Percentiles rank a stretch among this genome's conserved stretches.
These are phyloP conservation scores for Mucor circinelloides DNA, from an alignment of 371 early-diverging fungal genomes.

Conservation along the genomic window DNA sequence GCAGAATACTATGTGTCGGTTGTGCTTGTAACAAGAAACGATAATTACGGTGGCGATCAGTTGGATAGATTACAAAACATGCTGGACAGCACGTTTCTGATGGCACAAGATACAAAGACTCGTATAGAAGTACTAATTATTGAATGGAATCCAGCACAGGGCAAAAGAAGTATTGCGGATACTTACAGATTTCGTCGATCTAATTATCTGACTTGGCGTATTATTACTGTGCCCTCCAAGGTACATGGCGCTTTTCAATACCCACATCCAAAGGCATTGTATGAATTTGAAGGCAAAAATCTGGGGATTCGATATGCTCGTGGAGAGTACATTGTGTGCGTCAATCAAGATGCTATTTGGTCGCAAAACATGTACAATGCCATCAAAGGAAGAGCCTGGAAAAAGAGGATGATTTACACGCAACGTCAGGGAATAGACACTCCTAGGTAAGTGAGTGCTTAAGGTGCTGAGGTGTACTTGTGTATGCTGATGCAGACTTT, in stretches of 20 bases:
- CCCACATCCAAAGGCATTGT: not conserved
- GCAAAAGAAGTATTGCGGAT: not conserved
- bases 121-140: not conserved
- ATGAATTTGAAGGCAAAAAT: not conserved
- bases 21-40: not conserved
- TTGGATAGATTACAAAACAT: not conserved
- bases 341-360: not conserved
- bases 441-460: not conserved
- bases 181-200: not conserved
- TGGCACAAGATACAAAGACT: not conserved
- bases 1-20: not conserved
- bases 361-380: not conserved
- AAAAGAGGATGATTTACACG: not conserved
- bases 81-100: conserved; percentile 2
- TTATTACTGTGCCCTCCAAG: not conserved
- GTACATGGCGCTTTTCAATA: not conserved
- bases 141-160: not conserved
- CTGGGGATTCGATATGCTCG: not conserved
- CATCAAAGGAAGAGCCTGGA: not conserved
- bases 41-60: not conserved
- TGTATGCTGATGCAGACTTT: not conserved
- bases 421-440: not conserved
- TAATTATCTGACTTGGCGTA: not conserved
- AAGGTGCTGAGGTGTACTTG: not conserved
- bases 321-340: not conserved